phyloP scores from a whole-genome alignment of 1,284 basidiomycete species.

The Vanrija sp. region DNA sequence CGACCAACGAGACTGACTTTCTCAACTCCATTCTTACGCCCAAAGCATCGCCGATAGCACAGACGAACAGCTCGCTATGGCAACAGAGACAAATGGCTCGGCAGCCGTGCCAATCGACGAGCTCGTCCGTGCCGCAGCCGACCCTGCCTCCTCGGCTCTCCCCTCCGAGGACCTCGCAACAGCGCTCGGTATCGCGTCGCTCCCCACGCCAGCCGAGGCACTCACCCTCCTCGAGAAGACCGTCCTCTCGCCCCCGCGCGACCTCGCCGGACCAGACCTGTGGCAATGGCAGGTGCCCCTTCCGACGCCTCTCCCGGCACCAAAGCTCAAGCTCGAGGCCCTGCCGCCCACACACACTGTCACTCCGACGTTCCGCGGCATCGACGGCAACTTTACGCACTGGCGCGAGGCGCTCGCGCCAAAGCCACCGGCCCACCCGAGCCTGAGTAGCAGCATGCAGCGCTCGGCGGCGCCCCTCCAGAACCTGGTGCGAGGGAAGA shows the following conservation, averaged over 20 bases:
- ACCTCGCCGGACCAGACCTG: constrained; percentile 30
- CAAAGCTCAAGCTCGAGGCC: constrained; percentile 61
- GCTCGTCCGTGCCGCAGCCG: constrained; percentile 23
- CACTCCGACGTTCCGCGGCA: constrained; percentile 68
- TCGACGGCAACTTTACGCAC: constrained; percentile 73
- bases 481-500: constrained; percentile 88
- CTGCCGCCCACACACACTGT: constrained; percentile 73
- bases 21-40: too few species aligned
- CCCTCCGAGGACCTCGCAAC: constrained; percentile 31
- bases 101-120: constrained; percentile 16
- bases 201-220: constrained; percentile 22
- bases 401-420: constrained; percentile 62
- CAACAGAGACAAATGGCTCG: neutral
- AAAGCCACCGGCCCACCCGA: constrained; percentile 54
- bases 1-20: too few species aligned
- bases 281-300: constrained; percentile 44
- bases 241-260: constrained; percentile 36
- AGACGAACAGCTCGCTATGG: too few species aligned
- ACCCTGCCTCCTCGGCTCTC: constrained; percentile 18
- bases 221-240: constrained; percentile 31
- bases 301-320: constrained; percentile 32
- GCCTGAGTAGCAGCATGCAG: constrained; percentile 76
- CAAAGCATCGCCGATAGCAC: too few species aligned
- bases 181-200: constrained; percentile 29
- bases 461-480: constrained; percentile 71